These are phyloP conservation scores for Neopestalotiopsis clavispora DNA, from an alignment of 2,329 filamentous ascomycete species.

Conservation along the genomic window DNA sequence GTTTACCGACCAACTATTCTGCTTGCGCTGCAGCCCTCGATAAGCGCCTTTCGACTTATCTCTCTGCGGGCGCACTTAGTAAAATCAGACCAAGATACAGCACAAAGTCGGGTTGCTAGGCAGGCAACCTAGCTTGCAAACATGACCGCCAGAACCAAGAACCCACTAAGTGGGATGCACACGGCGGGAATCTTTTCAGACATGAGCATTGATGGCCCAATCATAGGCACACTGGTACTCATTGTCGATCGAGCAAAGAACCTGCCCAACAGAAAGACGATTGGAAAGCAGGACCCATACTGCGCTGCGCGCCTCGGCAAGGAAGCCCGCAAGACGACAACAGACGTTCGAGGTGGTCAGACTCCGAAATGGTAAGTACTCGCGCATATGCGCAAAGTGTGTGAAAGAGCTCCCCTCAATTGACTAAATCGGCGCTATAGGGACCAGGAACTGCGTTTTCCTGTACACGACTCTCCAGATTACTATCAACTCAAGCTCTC, in stretches of 20 bases:
- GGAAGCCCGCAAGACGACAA: slow-evolving; percentile 95
- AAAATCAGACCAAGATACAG: background rate
- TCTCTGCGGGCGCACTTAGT: background rate
- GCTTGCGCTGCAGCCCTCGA: background rate
- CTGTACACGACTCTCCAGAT: slow-evolving; percentile 93
- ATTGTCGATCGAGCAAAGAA: slow-evolving; percentile 97
- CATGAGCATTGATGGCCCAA: slow-evolving; percentile 89
- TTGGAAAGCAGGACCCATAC: slow-evolving; percentile 98
- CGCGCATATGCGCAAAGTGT: background rate
- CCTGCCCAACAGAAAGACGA: slow-evolving; percentile 92
- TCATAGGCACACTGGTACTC: slow-evolving; percentile 90
- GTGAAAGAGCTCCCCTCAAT: slow-evolving; percentile 4
- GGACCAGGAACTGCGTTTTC: slow-evolving; percentile 97
- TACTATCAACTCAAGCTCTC: slow-evolving; percentile 96
- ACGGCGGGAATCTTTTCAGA: slow-evolving; percentile 94
- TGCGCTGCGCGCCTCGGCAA: slow-evolving; percentile 93
- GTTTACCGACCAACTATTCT: background rate
- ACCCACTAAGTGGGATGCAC: slow-evolving; percentile 69
- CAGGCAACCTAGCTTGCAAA: slow-evolving; percentile 20
- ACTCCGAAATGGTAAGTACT: slow-evolving; percentile 86
- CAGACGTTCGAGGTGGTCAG: slow-evolving; percentile 91
- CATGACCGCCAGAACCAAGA: slow-evolving; percentile 62
- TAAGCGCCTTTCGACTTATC: background rate
- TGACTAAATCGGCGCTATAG: slow-evolving; percentile 51
- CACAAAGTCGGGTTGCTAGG: slow-evolving; percentile 4